Evolutionary conservation across 2,329 filamentous ascomycete genomes (phyloP), one percentile per base, ranked within the genome.

Genomic region (Lomentospora prolificans): DNA sequence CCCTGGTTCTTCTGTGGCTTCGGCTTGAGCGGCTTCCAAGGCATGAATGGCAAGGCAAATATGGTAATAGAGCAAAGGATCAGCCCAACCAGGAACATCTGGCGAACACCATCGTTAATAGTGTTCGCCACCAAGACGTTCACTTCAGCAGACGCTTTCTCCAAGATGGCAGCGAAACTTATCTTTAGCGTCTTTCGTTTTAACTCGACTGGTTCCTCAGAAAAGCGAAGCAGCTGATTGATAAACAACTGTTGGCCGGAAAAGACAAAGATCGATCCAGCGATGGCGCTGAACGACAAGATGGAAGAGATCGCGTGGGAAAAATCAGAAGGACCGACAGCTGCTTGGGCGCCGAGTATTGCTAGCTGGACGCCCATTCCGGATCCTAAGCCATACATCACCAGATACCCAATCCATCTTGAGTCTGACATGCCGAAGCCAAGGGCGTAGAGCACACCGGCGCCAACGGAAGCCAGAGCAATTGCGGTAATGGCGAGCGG

Each of bases 331-430:
- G 63, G 57, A 4, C 58, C 61, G 10, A 76, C 60, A 0, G 75
- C 73, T 0, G 73, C 70, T 59, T 77, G 74, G 0, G 70, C 69
- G 1, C 71, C 73, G 7, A 76, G 66, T 2, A 72, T 59, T 1
- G 72, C 66, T 36, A 73, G 67, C 53, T 76, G 74, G 19, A 75
- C 64, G 3, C 67, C 66, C 2, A 72, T 60, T 19, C 75, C 75
- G 2, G 72, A 62, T 0, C 73, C 75, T 1, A 71, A 58, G 3
- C 75, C 75, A 4, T 67, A 66, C 22, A 78, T 58, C 1, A 69
- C 65, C 61, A 76, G 74, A 58, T 70, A 77, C 14, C 72, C 72
- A 41, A 76, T 70, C 75, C 73, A 78, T 44, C 67, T 64, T 3
- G 60, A 61, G 0, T 66, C 61, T 1, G 61, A 56, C 1, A 70